Percentiles rank a stretch among this genome's conserved stretches.
Conservation (phyloP, 148 eudicot species). For the Cornus suecica region DNA sequence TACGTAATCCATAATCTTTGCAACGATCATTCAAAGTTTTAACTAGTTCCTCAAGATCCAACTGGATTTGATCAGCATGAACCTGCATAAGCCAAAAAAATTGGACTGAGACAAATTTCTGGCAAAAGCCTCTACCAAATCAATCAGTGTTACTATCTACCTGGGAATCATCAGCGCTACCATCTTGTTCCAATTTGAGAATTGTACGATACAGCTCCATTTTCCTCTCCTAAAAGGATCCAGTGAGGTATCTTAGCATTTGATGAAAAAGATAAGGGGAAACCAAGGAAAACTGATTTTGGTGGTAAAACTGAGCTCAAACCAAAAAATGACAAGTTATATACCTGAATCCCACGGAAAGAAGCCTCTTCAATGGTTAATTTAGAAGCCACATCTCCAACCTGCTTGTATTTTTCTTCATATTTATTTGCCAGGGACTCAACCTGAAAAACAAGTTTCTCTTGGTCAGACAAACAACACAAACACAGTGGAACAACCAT, state of each 20-base stretch:
- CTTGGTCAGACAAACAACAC: conserved; percentile 16
- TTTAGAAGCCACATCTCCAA: conserved; percentile 91
- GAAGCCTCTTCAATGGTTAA: conserved; percentile 95
- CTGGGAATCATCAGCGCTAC: conserved; percentile 38
- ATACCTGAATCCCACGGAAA: conserved; percentile 96
- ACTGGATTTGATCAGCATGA: conserved; percentile 55
- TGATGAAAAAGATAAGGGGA: conserved; percentile 1
- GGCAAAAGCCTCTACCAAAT: conserved; percentile 3
- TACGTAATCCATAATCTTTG: conserved; percentile 93
- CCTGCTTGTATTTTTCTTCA: conserved; percentile 88
- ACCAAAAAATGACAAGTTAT: conserved; percentile 5
- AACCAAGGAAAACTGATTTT: background rate
- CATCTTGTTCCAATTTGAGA: conserved; percentile 51
- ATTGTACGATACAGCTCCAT: conserved; percentile 58
- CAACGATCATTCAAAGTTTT: conserved; percentile 86
- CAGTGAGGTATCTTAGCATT: conserved; percentile 5
- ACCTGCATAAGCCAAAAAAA: conserved; percentile 35
- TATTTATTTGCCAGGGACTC: conserved; percentile 82
- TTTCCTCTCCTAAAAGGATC: conserved; percentile 46
- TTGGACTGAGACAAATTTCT: conserved; percentile 13
- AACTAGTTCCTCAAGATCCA: conserved; percentile 78
- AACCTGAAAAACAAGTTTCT: conserved; percentile 43
- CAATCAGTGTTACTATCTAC: conserved; percentile 22
- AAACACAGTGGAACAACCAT: background rate
- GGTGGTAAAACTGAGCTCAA: background rate